phyloP scores from a whole-genome alignment of 1,284 basidiomycete genomes.

The Ceratobasidium sp. region DNA sequence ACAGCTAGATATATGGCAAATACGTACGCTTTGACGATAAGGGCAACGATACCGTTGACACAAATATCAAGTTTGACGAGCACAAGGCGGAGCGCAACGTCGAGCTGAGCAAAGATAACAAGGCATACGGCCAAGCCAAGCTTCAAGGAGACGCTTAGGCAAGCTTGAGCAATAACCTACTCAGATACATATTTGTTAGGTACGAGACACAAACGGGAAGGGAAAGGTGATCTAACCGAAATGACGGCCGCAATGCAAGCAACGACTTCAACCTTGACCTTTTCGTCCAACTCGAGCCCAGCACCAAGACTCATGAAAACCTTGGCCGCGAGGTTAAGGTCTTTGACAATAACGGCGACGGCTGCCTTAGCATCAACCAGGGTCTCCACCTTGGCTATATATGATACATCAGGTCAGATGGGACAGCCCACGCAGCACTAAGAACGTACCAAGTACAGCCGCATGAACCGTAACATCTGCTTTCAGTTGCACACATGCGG shows the following conservation, averaged over 20 bases:
- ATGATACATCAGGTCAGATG: neutral
- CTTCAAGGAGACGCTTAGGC: neutral
- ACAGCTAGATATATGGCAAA: too few species aligned
- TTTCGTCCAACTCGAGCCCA: neutral
- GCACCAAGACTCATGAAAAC: neutral
- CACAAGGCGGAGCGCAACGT: neutral
- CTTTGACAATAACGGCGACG: neutral
- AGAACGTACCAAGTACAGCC: neutral
- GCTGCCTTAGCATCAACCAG: neutral
- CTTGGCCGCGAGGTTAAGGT: neutral
- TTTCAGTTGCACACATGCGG: neutral
- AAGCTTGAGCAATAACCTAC: slow-evolving; percentile 1
- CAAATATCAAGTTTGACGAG: neutral
- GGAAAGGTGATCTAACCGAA: neutral
- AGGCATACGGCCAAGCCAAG: neutral
- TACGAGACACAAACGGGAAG: neutral
- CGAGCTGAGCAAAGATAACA: neutral
- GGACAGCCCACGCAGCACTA: neutral
- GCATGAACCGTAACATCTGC: neutral
- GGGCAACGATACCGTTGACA: neutral
- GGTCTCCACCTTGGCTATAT: neutral
- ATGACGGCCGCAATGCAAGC: neutral
- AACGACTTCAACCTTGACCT: neutral
- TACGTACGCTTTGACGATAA: slow-evolving; percentile 3
- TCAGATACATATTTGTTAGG: neutral